Percentiles rank a stretch among this genome's conserved stretches.
phyloP scores from a whole-genome alignment of 768 basidiomycete species.

The Lenzites betulinus region DNA sequence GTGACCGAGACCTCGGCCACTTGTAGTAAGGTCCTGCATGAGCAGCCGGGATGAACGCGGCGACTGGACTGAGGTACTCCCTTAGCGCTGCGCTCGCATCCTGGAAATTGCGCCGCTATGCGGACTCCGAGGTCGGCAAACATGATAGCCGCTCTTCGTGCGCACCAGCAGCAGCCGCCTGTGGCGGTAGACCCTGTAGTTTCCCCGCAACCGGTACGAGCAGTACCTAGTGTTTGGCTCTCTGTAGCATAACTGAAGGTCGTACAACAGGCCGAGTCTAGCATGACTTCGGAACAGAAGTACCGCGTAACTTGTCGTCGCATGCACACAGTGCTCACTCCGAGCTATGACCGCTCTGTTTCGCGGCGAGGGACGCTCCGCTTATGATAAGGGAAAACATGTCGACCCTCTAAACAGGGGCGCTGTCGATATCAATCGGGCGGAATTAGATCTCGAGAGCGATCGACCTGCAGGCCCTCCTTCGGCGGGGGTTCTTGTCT shows the following conservation, averaged over 20 bases:
- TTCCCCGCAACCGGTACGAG: not conserved
- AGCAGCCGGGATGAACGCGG: not conserved
- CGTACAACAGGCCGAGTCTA: not conserved
- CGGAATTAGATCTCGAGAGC: not conserved
- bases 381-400: slow-evolving; percentile 4
- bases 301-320: not conserved
- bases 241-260: not conserved
- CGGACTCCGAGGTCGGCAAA: not conserved
- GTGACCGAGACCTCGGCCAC: not conserved
- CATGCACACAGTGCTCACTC: not conserved
- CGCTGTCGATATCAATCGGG: not conserved
- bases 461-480: not conserved
- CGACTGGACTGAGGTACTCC: not conserved
- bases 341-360: not conserved
- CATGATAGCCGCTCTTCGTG: not conserved
- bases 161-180: not conserved
- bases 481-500: too few relatives aligned
- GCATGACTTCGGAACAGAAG: not conserved
- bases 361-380: not conserved
- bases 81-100: not conserved
- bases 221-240: not conserved
- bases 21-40: not conserved
- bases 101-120: not conserved
- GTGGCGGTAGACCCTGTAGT: not conserved
- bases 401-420: slow-evolving; percentile 13